Evolutionary conservation across 202 grass and related monocot genomes (phyloP), one percentile per base, ranked within the genome.

Genomic region (Musa balbisiana): DNA sequence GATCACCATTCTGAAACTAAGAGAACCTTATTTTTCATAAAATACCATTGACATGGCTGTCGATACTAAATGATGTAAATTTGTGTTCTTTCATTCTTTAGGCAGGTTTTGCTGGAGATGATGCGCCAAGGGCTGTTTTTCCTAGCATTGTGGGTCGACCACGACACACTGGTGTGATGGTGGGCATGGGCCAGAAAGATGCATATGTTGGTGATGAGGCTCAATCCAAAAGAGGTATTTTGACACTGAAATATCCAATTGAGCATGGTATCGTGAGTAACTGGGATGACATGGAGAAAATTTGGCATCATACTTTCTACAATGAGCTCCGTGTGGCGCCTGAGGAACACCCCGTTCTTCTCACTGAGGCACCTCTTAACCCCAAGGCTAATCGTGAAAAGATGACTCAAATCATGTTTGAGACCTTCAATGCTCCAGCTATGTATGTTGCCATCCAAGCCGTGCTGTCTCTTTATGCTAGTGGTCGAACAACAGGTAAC

Each of bases 341-440:
- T 2, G 63, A 66, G 15, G 63, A 66, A 22, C 63, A 66, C 23
- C 63, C 63, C 3, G 27, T 66, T 2, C 63, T 66, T 12, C 63
- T 66, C 23, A 73, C 70, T 8, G 51, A 73, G 51, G 70, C 70
- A 14, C 51, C 70, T 25, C 71, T 73, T 13, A 73, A 73, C 71
- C 71, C 71, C 71, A 73, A 73, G 22, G 71, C 71, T 5, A 73
- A 73, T 16, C 51, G 52, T 10, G 71, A 73, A 51, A 73, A 73
- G 71, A 73, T 73, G 71, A 73, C 71, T 6, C 52, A 55, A 49
- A 73, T 73, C 12, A 73, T 73, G 52, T 73, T 73, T 19, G 71
- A 55, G 53, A 73, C 71, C 21, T 73, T 73, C 52, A 73, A 73
- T 29, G 71, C 24, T 16, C 52, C 71, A 1, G 22, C 70, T 12